These are phyloP conservation scores for Discostella stelligera DNA, from an alignment of 352 stramenopile genomes.

Conservation along the genomic window DNA sequence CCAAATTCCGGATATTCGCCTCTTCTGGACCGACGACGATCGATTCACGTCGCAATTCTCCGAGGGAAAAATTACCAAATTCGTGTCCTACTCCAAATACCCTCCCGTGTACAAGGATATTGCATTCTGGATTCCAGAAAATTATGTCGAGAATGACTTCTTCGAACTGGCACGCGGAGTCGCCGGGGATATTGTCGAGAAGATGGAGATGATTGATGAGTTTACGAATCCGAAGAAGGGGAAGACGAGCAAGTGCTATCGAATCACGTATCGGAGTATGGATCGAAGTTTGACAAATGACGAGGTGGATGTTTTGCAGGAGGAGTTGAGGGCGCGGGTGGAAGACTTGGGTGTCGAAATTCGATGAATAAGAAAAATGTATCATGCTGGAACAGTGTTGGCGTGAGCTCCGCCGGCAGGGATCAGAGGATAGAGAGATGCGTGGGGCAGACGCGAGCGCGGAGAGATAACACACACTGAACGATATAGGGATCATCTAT, in stretches of 20 bases:
- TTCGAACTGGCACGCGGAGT: slow-evolving; percentile 94
- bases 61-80: slow-evolving; percentile 91
- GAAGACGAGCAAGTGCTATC: slow-evolving; percentile 93
- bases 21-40: slow-evolving; percentile 97
- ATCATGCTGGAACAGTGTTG: not conserved
- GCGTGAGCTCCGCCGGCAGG: too few relatives aligned
- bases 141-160: slow-evolving; percentile 92
- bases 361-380: slow-evolving; percentile 77
- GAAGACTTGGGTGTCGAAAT: slow-evolving; percentile 87
- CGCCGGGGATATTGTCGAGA: slow-evolving; percentile 96
- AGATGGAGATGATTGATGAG: slow-evolving; percentile 91
- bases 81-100: slow-evolving; percentile 99
- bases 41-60: slow-evolving; percentile 85
- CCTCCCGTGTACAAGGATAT: slow-evolving; percentile 98
- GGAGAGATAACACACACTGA: not conserved
- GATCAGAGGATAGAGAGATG: too few relatives aligned
- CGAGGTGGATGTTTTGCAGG: slow-evolving; percentile 96
- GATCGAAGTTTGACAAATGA: slow-evolving; percentile 98
- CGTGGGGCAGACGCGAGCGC: not conserved
- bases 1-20: slow-evolving; percentile 98
- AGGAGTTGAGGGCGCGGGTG: slow-evolving; percentile 83
- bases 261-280: slow-evolving; percentile 98
- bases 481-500: not conserved
- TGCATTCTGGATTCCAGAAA: slow-evolving; percentile 94
- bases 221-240: slow-evolving; percentile 98